Evolutionary conservation across 176 grass and related monocot genomes (phyloP), one percentile per base, ranked within the genome.

Genomic region (Triticum aestivum): DNA sequence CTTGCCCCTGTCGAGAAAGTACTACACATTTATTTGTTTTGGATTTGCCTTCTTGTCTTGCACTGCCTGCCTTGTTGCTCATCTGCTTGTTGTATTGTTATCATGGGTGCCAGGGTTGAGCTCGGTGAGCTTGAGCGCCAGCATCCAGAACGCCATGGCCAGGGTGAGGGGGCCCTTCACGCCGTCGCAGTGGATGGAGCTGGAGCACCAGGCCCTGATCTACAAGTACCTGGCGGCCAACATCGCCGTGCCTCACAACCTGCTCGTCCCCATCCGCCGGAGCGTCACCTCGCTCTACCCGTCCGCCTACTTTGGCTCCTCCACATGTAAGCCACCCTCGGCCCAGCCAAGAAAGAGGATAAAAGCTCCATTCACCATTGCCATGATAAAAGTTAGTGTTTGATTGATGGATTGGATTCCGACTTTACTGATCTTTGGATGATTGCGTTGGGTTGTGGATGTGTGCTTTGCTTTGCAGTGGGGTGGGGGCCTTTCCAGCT

Each of bases 181-280:
- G 17, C 92, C 93, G 69, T 94, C 93, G 32, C 96, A 98, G 69
- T 98, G 96, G 96, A 91, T 94, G 79, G 96, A 98, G 86, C 82
- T 98, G 83, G 96, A 98, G 76, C 96, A 96, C 82, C 96, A 98
- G 81, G 96, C 93, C 38, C 89, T 98, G 90, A 94, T 98, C 68
- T 98, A 94, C 92, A 98, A 96, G 82, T 91, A 94, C 90, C 75
- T 98, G 26, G 86, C 89, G 56, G 91, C 96, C 58, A 98, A 94
- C 65, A 91, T 88, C 63, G 87, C 96, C 20, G 86, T 98, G 75
- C 96, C 96, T 37, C 69, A 82, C 54, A 91, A 77, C 86, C 92
- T 98, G 12, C 93, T 98, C 83, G 59, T 83, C 82, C 93, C 96
- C 66, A 87, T 98, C 77, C 86, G 92, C 66, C 91, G 92, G 85